phyloP scores from a whole-genome alignment of 192 early-diverging fungal species.

The Coemansia sp. region DNA sequence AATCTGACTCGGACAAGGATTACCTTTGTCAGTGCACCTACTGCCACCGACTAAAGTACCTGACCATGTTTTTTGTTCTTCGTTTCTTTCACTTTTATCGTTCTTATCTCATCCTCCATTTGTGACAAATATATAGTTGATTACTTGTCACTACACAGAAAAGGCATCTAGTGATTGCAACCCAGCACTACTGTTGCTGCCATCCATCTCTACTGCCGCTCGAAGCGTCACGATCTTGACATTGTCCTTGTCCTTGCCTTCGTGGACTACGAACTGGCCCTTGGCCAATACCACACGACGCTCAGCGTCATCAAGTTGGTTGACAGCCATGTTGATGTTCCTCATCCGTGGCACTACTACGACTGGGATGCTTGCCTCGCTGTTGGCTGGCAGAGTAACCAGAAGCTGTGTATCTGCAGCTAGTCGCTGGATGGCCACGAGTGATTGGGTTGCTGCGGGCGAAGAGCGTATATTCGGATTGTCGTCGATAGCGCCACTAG shows the following conservation, averaged over 20 bases:
- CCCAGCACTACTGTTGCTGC: neutral
- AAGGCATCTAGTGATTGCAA: neutral
- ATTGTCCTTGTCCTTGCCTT: slow-evolving; percentile 54
- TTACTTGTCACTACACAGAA: neutral
- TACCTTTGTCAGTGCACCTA: slow-evolving; percentile 44
- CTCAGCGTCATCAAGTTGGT: neutral
- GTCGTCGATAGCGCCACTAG: neutral
- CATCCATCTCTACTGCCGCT: slow-evolving; percentile 11
- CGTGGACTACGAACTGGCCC: slow-evolving; percentile 41
- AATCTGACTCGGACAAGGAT: slow-evolving; percentile 62
- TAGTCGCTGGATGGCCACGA: slow-evolving; percentile 22
- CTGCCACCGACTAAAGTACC: slow-evolving; percentile 1
- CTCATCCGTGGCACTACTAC: slow-evolving; percentile 20
- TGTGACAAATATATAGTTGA: neutral
- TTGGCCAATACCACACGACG: neutral
- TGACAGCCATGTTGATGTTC: neutral
- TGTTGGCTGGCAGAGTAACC: slow-evolving; percentile 30
- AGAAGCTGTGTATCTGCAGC: slow-evolving; percentile 33
- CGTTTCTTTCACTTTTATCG: neutral
- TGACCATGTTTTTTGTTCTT: neutral
- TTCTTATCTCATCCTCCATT: neutral
- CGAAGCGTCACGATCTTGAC: slow-evolving; percentile 44
- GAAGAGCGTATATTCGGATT: neutral
- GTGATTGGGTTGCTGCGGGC: neutral
- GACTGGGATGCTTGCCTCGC: slow-evolving; percentile 41